Evolutionary conservation across 192 early-diverging fungal genomes (phyloP).

Genomic region (Umbelopsis sp.): DNA sequence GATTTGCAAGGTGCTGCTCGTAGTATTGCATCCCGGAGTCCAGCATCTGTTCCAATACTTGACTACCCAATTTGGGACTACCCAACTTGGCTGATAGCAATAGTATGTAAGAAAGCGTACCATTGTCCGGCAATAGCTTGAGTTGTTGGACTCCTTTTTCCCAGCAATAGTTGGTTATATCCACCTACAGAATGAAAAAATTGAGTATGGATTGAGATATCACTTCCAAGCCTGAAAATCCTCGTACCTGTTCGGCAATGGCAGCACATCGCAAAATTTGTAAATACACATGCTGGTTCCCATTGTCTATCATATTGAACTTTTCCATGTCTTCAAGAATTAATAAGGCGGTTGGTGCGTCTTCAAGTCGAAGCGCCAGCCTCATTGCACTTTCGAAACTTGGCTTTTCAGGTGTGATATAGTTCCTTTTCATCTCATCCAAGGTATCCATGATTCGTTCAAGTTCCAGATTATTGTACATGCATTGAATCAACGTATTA

Average conservation of each 20-base stretch:
- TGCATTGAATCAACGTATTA: constrained; percentile 42
- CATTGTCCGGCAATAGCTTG: constrained; percentile 48
- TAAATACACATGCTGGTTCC: constrained; percentile 33
- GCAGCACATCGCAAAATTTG: constrained; percentile 42
- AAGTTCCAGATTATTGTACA: constrained; percentile 45
- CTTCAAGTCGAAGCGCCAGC: constrained; percentile 36
- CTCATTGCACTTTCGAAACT: constrained; percentile 38
- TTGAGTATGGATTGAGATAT: neutral
- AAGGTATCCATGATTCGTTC: constrained; percentile 52
- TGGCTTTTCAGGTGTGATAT: constrained; percentile 29
- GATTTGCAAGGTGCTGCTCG: constrained; percentile 58
- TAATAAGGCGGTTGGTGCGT: constrained; percentile 38
- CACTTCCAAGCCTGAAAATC: neutral
- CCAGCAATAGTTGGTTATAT: constrained; percentile 48
- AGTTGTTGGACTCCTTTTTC: constrained; percentile 37
- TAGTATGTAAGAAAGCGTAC: constrained; percentile 46
- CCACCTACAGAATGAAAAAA: constrained; percentile 33
- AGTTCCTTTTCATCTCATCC: constrained; percentile 42
- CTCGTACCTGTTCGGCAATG: constrained; percentile 42
- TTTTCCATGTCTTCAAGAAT: constrained; percentile 44
- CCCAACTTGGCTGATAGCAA: constrained; percentile 40
- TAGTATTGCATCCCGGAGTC: constrained; percentile 40
- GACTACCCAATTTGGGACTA: constrained; percentile 41
- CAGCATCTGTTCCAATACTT: constrained; percentile 44
- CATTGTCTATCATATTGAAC: constrained; percentile 27